phyloP scores from a whole-genome alignment of 2,329 filamentous ascomycete species.

The Penicillium rolfsii region DNA sequence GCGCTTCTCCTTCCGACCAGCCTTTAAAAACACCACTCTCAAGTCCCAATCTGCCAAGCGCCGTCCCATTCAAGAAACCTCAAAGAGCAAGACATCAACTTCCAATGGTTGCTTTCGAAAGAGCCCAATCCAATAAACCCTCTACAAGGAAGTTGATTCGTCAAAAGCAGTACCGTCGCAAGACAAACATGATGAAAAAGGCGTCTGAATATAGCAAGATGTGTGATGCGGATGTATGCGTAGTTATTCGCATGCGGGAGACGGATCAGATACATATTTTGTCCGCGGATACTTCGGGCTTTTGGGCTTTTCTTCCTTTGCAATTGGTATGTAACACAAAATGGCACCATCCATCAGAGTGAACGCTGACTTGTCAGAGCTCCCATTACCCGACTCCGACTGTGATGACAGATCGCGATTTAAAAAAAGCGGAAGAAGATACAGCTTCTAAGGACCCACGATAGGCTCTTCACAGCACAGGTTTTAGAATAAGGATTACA shows the following conservation, averaged over 20 bases:
- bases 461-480: background rate
- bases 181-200: conserved; percentile 17
- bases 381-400: conserved; percentile 1
- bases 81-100: conserved; percentile 2
- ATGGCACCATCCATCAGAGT: background rate
- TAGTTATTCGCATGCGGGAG: conserved; percentile 28
- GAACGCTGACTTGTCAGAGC: conserved; percentile 2
- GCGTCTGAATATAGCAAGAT: conserved; percentile 14
- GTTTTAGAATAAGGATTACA: background rate
- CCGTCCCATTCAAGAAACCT: background rate
- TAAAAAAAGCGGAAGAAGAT: conserved; percentile 1
- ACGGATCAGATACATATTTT: background rate
- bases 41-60: too few species aligned
- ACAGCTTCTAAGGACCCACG: background rate
- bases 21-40: too few species aligned
- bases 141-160: conserved; percentile 9
- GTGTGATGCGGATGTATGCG: conserved; percentile 19
- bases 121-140: background rate
- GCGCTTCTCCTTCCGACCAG: too few species aligned
- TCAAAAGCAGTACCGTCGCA: conserved; percentile 20
- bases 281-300: background rate
- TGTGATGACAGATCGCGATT: conserved; percentile 3
- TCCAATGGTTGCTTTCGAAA: background rate
- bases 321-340: background rate
- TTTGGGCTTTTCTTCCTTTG: background rate